A percentile compares a stretch with the other conserved stretches of the same genome.
phyloP scores from a whole-genome alignment of 2,329 filamentous ascomycete species.

The Podosphaera leucotricha region DNA sequence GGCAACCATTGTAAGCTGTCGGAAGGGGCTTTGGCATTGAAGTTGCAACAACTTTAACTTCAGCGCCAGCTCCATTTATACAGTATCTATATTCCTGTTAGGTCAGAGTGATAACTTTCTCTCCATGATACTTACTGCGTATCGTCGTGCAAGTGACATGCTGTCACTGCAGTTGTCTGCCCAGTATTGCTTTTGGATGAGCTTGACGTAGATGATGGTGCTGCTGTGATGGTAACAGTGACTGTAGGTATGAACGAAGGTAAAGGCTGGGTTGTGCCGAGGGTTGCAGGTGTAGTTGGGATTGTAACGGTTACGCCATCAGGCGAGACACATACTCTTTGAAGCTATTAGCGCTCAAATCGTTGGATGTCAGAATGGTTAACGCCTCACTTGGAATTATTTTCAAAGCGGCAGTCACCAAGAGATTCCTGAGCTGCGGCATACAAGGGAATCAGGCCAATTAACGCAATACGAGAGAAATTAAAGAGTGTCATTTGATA shows the following conservation, averaged over 20 bases:
- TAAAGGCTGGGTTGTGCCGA: background rate
- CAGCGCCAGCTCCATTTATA: slow-evolving; percentile 18
- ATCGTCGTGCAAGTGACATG: background rate
- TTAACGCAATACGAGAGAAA: background rate
- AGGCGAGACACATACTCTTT: background rate
- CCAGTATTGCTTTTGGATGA: background rate
- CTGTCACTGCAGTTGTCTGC: background rate
- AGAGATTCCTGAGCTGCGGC: background rate
- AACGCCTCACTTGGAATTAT: background rate
- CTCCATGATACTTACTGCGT: background rate
- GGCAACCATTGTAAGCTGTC: slow-evolving; percentile 39
- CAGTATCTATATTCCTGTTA: slow-evolving; percentile 18
- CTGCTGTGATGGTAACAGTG: background rate
- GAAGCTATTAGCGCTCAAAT: background rate
- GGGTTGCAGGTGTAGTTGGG: background rate
- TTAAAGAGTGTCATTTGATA: background rate
- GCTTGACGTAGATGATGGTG: background rate
- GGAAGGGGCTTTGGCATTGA: slow-evolving; percentile 32
- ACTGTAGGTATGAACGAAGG: background rate
- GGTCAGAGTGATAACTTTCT: background rate
- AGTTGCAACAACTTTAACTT: slow-evolving; percentile 21
- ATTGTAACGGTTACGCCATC: background rate
- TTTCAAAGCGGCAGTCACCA: background rate
- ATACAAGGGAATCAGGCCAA: background rate
- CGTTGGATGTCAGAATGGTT: too few relatives aligned